Evolutionary conservation across 192 early-diverging fungal species (phyloP).

Genomic region (Linnemannia hyalina): DNA sequence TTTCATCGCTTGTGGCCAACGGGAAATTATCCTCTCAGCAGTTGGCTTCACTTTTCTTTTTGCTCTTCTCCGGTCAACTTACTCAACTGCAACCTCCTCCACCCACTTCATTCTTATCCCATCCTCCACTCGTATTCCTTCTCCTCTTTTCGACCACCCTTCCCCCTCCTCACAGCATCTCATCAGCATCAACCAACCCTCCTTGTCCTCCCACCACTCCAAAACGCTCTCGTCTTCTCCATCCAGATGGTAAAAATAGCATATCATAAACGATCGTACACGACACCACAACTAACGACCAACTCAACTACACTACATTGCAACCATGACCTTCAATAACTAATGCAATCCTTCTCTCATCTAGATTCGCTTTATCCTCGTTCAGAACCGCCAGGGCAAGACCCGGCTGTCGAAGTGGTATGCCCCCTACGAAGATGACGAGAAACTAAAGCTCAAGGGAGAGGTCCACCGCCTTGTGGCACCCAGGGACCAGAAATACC

Average conservation of each 20-base stretch:
- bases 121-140: neutral
- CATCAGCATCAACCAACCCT: neutral
- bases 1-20: neutral
- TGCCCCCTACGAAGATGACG: conserved; percentile 92
- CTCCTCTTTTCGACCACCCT: neutral
- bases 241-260: conserved; percentile 9
- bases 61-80: neutral
- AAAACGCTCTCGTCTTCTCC: neutral
- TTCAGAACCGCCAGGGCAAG: conserved; percentile 99
- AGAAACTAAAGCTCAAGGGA: conserved; percentile 93
- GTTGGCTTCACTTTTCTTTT: neutral
- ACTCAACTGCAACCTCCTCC: neutral
- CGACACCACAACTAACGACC: neutral
- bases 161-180: neutral
- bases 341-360: neutral
- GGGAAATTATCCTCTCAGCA: neutral
- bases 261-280: neutral
- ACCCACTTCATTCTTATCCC: neutral
- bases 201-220: neutral
- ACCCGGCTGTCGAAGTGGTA: conserved; percentile 98
- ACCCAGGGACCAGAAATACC: conserved; percentile 95
- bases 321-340: neutral
- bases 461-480: conserved; percentile 97
- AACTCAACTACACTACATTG: neutral
- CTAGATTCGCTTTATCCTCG: conserved; percentile 94